Percentiles rank a stretch among this genome's conserved stretches.
phyloP scores from a whole-genome alignment of 2,329 filamentous ascomycete genomes.

The Macroventuria anomochaeta region DNA sequence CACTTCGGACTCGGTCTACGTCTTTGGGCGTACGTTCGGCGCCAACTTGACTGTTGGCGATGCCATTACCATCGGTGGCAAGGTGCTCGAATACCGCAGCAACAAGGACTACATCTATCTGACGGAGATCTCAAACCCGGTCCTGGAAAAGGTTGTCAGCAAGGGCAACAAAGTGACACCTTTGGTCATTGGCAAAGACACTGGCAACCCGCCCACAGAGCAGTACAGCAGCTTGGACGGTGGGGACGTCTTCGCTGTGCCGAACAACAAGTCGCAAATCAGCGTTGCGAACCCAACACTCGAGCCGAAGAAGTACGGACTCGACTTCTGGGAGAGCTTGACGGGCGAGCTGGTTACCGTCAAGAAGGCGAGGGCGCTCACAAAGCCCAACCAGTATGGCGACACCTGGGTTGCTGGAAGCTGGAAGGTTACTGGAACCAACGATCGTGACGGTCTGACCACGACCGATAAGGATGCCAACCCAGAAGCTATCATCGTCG shows the following conservation, averaged over 20 bases:
- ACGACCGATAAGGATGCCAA: constrained; percentile 68
- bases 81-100: constrained; percentile 66
- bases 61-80: constrained; percentile 65
- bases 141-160: constrained; percentile 61
- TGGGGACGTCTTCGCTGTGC: constrained; percentile 69
- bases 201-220: constrained; percentile 64
- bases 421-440: constrained; percentile 68
- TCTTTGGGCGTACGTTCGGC: constrained; percentile 63
- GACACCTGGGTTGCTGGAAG: constrained; percentile 73
- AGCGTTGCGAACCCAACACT: constrained; percentile 67
- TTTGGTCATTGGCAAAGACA: constrained; percentile 66
- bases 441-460: constrained; percentile 69
- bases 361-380: constrained; percentile 62
- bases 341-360: constrained; percentile 72
- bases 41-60: constrained; percentile 66
- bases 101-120: constrained; percentile 65
- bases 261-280: constrained; percentile 66
- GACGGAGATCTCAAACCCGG: constrained; percentile 66
- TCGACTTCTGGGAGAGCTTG: constrained; percentile 78
- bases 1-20: constrained; percentile 71
- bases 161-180: constrained; percentile 62
- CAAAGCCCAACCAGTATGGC: constrained; percentile 68
- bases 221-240: constrained; percentile 67
- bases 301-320: constrained; percentile 66
- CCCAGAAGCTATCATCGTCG: constrained; percentile 72